Evolutionary conservation across 1,284 basidiomycete genomes (phyloP).

Genomic region (Ustilago cynodontis): DNA sequence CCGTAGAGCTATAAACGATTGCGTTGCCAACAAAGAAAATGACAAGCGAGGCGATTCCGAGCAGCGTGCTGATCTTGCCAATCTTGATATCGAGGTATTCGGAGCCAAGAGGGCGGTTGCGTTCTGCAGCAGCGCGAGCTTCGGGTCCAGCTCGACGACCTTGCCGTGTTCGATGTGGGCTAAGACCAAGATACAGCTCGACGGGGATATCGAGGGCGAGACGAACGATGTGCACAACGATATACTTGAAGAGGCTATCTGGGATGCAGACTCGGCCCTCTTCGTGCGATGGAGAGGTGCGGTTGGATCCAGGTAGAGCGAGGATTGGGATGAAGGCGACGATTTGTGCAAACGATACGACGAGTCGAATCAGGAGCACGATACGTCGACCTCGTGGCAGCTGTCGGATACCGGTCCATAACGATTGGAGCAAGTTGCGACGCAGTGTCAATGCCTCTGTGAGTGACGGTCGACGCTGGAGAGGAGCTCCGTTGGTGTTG

Average conservation of each 20-base stretch:
- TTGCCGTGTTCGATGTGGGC: constrained; percentile 53
- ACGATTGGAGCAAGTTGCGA: constrained; percentile 42
- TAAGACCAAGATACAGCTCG: constrained; percentile 60
- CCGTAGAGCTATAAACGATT: constrained; percentile 54
- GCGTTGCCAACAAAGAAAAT: constrained; percentile 64
- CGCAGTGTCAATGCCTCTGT: constrained; percentile 51
- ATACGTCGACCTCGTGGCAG: constrained; percentile 43
- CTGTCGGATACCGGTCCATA: constrained; percentile 39
- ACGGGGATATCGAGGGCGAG: constrained; percentile 49
- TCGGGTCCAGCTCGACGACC: constrained; percentile 45
- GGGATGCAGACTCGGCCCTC: constrained; percentile 42
- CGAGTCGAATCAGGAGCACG: constrained; percentile 37
- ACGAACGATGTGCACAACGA: constrained; percentile 55
- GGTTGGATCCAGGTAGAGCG: constrained; percentile 30
- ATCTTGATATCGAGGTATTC: constrained; percentile 51
- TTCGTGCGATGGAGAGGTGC: constrained; percentile 26
- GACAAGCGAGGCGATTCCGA: constrained; percentile 53
- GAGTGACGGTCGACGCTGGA: constrained; percentile 11
- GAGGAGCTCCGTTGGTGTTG: background rate
- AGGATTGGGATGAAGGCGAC: constrained; percentile 43
- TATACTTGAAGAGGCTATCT: constrained; percentile 58
- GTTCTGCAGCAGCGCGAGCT: constrained; percentile 49
- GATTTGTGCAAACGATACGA: constrained; percentile 43
- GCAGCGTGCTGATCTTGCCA: constrained; percentile 47
- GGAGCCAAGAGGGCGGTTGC: constrained; percentile 48